These are phyloP conservation scores for Vinca minor DNA, from an alignment of 257 asterid species.

Conservation along the genomic window DNA sequence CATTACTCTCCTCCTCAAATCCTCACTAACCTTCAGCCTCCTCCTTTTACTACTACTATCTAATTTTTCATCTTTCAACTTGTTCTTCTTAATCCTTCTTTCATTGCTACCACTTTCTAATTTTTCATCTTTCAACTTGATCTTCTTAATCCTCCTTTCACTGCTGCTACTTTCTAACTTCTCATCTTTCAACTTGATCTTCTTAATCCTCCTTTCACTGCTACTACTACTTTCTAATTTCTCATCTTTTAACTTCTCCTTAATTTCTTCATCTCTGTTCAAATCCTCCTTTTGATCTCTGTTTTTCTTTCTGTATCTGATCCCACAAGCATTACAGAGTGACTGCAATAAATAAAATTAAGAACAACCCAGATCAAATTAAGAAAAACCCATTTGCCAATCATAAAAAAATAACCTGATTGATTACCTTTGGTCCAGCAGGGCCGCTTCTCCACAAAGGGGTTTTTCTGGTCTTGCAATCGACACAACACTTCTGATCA, in stretches of 20 bases:
- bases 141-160: constrained; percentile 4
- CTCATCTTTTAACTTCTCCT: constrained; percentile 14
- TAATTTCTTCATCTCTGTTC: constrained; percentile 7
- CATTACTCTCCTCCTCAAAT: constrained; percentile 33
- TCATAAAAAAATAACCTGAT: background rate
- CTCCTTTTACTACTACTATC: no score
- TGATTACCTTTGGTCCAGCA: constrained; percentile 66
- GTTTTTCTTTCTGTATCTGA: constrained; percentile 48
- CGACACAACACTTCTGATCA: constrained; percentile 35
- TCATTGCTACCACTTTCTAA: background rate
- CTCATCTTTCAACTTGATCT: no score
- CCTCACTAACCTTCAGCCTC: constrained; percentile 10
- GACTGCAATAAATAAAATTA: constrained; percentile 28
- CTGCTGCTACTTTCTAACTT: constrained; percentile 5
- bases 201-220: no score
- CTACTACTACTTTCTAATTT: background rate
- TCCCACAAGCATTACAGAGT: constrained; percentile 76
- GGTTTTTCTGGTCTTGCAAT: constrained; percentile 60
- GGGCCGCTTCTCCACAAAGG: constrained; percentile 85
- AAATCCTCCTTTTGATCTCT: background rate
- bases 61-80: no score
- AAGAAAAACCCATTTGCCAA: background rate
- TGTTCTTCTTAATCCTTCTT: no score
- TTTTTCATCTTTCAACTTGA: no score
- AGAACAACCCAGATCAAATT: background rate